Evolutionary conservation across 257 asterid species (phyloP), one percentile per base, ranked within the genome.

Genomic region (Catharanthus roseus): DNA sequence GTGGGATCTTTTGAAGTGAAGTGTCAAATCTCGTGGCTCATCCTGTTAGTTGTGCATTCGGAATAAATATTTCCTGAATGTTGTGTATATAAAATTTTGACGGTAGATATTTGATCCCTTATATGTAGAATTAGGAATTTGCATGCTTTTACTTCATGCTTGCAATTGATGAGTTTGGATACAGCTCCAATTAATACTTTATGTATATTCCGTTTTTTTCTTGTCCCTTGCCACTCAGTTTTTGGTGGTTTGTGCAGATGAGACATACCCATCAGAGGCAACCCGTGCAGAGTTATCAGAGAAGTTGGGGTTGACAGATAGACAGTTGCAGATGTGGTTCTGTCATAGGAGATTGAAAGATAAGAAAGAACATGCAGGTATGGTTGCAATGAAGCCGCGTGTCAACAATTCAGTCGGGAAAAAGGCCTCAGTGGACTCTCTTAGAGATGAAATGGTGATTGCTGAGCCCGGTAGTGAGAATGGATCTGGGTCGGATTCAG

Each of bases 311-410:
- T 85, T 95, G 72, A 87, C 97, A 3, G 99, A 95, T 72, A 78
- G 99, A 71, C 99, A 95, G 77, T 80, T 95, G 84, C 99, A 95
- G 88, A 95, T 95, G 99, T 95, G 99, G 99, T 95, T 95, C 78
- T 95, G 99, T 74, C 99, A 95, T 41, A 79, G 98, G 84, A 84
- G 99, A 76, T 84, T 95, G 83, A 95, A 95, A 85, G 98, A 90
- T 73, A 95, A 95, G 86, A 95, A 91, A 79, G 98, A 92, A 77
- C 82, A 89, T 16, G 85, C 82, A 62, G 90, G 90, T 62, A 78
- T 70, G 82, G 72, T 87, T 67, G 80, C 88, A 56, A 75, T 73
- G 80, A 95, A 89, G 83, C 88, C 89, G 62, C 87, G 77, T 21
- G 62, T 82, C 42, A 63, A 87, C 63, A 82, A 58, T 55, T 60